Percentiles rank a stretch among this genome's conserved stretches.
Conservation (phyloP, 805 yeast species). For the Wickerhamomyces queroliae region DNA sequence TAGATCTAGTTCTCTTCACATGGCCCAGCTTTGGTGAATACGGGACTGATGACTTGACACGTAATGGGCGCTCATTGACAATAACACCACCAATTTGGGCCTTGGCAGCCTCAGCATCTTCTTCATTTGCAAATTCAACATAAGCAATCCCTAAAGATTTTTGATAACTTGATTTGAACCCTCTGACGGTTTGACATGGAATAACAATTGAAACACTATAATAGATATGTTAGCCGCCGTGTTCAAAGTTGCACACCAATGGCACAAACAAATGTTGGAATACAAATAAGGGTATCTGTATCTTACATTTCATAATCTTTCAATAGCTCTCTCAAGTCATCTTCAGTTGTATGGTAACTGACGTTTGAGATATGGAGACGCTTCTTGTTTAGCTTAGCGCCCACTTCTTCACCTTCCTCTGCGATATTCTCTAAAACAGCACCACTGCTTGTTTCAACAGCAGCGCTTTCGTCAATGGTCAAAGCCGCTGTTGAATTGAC, state of each 20-base stretch:
- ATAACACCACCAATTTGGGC: conserved; percentile 57
- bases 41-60: conserved; percentile 37
- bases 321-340: conserved; percentile 40
- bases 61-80: conserved; percentile 37
- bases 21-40: conserved; percentile 25
- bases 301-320: conserved; percentile 41
- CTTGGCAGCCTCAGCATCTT: conserved; percentile 59
- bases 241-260: too few species aligned
- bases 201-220: conserved; percentile 35
- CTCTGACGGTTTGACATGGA: conserved; percentile 49
- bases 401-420: not conserved
- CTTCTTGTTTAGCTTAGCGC: conserved; percentile 11
- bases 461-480: conserved; percentile 2
- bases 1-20: conserved; percentile 9
- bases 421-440: not conserved
- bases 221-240: conserved; percentile 3
- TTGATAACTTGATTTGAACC: conserved; percentile 32
- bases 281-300: not conserved
- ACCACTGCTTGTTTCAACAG: not conserved
- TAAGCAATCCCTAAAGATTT: conserved; percentile 69
- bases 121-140: conserved; percentile 67
- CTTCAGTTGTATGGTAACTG: conserved; percentile 45
- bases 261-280: too few species aligned
- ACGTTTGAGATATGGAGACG: conserved; percentile 53
- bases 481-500: not conserved